phyloP scores from a whole-genome alignment of 768 basidiomycete species.

The Amanita exitialis region DNA sequence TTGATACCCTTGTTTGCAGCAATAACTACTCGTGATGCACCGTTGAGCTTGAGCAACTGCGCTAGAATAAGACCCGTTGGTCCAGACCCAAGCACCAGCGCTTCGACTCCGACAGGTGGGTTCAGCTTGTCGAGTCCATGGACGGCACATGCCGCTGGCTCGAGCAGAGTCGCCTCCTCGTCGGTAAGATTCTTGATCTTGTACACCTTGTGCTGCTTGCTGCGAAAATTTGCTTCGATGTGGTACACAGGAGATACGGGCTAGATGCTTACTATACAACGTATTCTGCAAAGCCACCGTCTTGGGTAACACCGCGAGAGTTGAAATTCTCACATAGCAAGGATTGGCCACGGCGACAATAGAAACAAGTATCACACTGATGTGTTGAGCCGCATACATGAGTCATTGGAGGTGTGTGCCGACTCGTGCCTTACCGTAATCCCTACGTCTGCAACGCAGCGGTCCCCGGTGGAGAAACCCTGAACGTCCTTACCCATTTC shows the following conservation, averaged over 20 bases:
- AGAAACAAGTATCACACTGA: constrained; percentile 80
- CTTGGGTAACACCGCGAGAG: constrained; percentile 67
- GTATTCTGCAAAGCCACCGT: constrained; percentile 89
- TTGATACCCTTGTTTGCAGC: constrained; percentile 89
- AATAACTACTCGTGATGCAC: constrained; percentile 70
- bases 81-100: constrained; percentile 81
- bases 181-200: constrained; percentile 83
- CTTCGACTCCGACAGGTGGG: constrained; percentile 76
- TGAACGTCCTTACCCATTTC: constrained; percentile 74
- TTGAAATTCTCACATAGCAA: constrained; percentile 82
- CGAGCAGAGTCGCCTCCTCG: constrained; percentile 80
- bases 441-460: constrained; percentile 72
- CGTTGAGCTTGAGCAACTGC: constrained; percentile 81
- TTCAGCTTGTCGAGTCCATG: constrained; percentile 86
- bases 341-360: constrained; percentile 75
- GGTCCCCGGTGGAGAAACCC: constrained; percentile 68
- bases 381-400: neutral
- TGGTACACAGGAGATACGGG: neutral
- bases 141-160: constrained; percentile 86
- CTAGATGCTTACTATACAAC: constrained; percentile 56
- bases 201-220: constrained; percentile 63
- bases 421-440: constrained; percentile 45
- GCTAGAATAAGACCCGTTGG: constrained; percentile 80
- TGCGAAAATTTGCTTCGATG: constrained; percentile 7
- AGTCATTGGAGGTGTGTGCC: constrained; percentile 12